phyloP scores from a whole-genome alignment of 2,329 filamentous ascomycete species.

The Plenodomus biglobosus region DNA sequence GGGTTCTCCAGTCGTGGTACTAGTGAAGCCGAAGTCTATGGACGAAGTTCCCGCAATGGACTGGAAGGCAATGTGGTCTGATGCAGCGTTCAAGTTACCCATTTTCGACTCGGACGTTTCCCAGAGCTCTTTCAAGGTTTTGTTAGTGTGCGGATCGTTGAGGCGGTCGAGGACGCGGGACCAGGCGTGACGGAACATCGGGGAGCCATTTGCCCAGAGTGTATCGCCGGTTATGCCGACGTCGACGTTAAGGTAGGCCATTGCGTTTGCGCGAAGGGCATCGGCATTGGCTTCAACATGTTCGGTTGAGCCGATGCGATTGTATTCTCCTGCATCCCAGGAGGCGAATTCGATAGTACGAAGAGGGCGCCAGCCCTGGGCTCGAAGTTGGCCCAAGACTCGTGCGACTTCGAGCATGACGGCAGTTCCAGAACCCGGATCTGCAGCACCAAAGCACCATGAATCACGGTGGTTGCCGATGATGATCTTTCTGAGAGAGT shows the following conservation, averaged over 20 bases:
- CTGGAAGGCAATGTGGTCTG: constrained; percentile 89
- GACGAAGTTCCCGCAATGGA: constrained; percentile 86
- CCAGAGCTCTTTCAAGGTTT: constrained; percentile 75
- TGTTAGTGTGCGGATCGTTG: constrained; percentile 68
- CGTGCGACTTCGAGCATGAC: constrained; percentile 86
- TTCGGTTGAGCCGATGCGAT: constrained; percentile 90
- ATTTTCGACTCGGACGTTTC: constrained; percentile 62
- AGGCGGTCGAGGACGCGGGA: constrained; percentile 73
- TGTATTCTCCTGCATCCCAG: constrained; percentile 94
- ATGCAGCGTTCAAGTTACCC: constrained; percentile 69
- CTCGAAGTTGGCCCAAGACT: constrained; percentile 76
- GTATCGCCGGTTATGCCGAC: constrained; percentile 73
- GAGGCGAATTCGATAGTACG: constrained; percentile 97
- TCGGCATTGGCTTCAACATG: constrained; percentile 86
- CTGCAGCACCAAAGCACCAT: constrained; percentile 84
- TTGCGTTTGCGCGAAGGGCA: constrained; percentile 68
- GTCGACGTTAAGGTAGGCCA: constrained; percentile 91
- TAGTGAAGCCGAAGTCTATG: constrained; percentile 78
- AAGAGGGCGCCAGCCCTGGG: constrained; percentile 82
- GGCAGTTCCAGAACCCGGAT: constrained; percentile 83
- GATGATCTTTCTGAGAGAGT: constrained; percentile 78
- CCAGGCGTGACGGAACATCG: constrained; percentile 73
- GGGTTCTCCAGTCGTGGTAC: constrained; percentile 32
- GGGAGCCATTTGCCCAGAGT: constrained; percentile 78
- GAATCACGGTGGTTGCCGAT: constrained; percentile 93